phyloP scores from a whole-genome alignment of 768 basidiomycete species.

The Pisolithus marmoratus region DNA sequence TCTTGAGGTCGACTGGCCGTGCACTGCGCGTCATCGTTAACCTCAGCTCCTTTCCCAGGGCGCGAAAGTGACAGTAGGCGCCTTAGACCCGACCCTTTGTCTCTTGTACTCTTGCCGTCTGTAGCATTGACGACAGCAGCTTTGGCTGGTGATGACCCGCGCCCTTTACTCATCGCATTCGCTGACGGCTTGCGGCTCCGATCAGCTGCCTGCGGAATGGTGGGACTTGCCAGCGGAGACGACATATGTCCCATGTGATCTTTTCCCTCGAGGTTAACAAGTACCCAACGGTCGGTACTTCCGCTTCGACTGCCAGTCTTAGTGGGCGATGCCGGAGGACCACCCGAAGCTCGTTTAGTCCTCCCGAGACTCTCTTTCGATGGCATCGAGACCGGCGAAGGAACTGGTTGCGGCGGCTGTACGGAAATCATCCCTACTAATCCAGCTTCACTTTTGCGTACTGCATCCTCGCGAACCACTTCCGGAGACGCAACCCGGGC shows the following conservation, averaged over 20 bases:
- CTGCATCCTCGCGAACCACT: constrained; percentile 35
- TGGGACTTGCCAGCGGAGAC: constrained; percentile 20
- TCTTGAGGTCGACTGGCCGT: constrained; percentile 24
- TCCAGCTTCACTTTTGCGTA: constrained; percentile 61
- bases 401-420: constrained; percentile 17
- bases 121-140: constrained; percentile 56
- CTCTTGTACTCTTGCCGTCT: constrained; percentile 32
- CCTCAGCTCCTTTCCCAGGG: constrained; percentile 24
- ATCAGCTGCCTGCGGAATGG: constrained; percentile 24
- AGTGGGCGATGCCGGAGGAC: constrained; percentile 26
- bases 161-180: constrained; percentile 21
- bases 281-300: constrained; percentile 56
- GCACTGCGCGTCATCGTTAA: constrained; percentile 18
- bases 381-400: constrained; percentile 22
- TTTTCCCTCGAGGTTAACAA: constrained; percentile 54
- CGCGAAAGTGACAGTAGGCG: constrained; percentile 29
- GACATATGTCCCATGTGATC: constrained; percentile 24
- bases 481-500: constrained; percentile 53
- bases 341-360: constrained; percentile 16
- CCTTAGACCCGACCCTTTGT: constrained; percentile 26
- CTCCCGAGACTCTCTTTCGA: constrained; percentile 21
- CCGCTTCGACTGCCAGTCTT: constrained; percentile 30
- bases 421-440: constrained; percentile 46
- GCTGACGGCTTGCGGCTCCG: constrained; percentile 21
- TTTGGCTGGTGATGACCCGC: constrained; percentile 49